A percentile compares a stretch with the other conserved stretches of the same genome.
These are phyloP conservation scores for Acorus gramineus DNA, from an alignment of 106 monocot genomes.

Conservation along the genomic window DNA sequence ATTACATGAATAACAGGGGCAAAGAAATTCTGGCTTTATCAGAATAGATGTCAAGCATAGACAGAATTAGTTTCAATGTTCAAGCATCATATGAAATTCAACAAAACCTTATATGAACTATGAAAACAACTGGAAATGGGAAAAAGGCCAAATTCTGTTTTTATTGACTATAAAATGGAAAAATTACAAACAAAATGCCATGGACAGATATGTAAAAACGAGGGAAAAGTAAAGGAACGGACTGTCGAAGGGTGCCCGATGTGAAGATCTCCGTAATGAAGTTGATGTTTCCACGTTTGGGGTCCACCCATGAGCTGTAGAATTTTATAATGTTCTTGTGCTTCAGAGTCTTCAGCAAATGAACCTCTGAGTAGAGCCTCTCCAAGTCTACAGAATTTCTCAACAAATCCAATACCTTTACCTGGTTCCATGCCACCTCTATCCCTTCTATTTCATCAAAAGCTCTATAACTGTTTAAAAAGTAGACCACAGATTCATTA, in stretches of 20 bases:
- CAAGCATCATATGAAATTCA: too few relatives aligned
- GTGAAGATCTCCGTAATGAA: slow-evolving; percentile 77
- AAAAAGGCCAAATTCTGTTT: too few relatives aligned
- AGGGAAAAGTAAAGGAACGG: not conserved
- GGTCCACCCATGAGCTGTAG: slow-evolving; percentile 53
- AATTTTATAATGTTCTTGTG: slow-evolving; percentile 75
- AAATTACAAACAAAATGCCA: not conserved
- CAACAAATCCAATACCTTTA: slow-evolving; percentile 36
- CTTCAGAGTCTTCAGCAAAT: slow-evolving; percentile 58
- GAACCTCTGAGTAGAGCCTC: slow-evolving; percentile 51
- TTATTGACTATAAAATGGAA: not conserved
- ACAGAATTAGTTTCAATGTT: too few relatives aligned
- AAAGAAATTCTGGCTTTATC: too few relatives aligned
- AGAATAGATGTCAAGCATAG: too few relatives aligned
- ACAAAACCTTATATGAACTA: too few relatives aligned
- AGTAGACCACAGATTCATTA: too few relatives aligned
- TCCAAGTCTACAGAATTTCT: slow-evolving; percentile 38
- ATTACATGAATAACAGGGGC: too few relatives aligned
- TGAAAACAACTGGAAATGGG: too few relatives aligned
- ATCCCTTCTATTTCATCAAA: slow-evolving; percentile 68
- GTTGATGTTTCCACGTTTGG: slow-evolving; percentile 32
- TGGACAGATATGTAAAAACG: not conserved
- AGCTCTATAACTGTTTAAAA: slow-evolving; percentile 36
- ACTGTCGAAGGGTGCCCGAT: slow-evolving; percentile 71
- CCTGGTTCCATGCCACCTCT: slow-evolving; percentile 84